phyloP scores from a whole-genome alignment of 805 yeast species.

The Saturnispora ahearnii region DNA sequence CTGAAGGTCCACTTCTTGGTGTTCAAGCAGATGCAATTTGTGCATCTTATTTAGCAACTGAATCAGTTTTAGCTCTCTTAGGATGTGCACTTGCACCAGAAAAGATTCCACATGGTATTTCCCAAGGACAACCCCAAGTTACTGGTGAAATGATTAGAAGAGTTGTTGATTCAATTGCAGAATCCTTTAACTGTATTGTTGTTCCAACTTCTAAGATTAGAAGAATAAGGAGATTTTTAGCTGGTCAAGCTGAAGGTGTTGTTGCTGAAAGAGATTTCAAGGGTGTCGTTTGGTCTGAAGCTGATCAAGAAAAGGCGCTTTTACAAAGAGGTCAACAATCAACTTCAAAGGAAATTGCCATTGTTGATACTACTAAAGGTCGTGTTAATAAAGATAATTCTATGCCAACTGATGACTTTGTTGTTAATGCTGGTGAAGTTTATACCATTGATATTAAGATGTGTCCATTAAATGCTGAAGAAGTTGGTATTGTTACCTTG shows the following conservation, averaged over 20 bases:
- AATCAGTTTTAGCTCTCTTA: constrained; percentile 70
- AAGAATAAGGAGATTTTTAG: constrained; percentile 84
- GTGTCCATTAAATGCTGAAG: constrained; percentile 47
- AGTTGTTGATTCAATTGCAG: constrained; percentile 82
- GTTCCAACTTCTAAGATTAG: constrained; percentile 92
- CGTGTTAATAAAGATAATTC: constrained; percentile 38
- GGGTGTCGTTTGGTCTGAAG: constrained; percentile 84
- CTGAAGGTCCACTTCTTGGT: constrained; percentile 77
- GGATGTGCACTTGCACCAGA: constrained; percentile 71
- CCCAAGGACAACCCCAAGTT: constrained; percentile 31
- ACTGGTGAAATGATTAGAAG: constrained; percentile 64
- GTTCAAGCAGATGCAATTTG: constrained; percentile 80
- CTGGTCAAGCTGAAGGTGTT: constrained; percentile 90
- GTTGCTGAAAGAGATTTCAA: constrained; percentile 89
- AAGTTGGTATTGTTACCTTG: constrained; percentile 59
- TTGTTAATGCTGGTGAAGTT: constrained; percentile 72
- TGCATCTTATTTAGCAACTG: constrained; percentile 84
- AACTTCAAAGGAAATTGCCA: constrained; percentile 28
- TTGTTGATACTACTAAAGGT: constrained; percentile 30
- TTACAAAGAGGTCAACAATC: constrained; percentile 16
- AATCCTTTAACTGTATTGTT: constrained; percentile 69
- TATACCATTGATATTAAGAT: constrained; percentile 76
- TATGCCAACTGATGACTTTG: constrained; percentile 70
- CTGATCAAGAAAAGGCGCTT: constrained; percentile 61
- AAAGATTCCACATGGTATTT: constrained; percentile 50